These are phyloP conservation scores for Spiraea crenata DNA, from an alignment of 331 rosid genomes.

Conservation along the genomic window DNA sequence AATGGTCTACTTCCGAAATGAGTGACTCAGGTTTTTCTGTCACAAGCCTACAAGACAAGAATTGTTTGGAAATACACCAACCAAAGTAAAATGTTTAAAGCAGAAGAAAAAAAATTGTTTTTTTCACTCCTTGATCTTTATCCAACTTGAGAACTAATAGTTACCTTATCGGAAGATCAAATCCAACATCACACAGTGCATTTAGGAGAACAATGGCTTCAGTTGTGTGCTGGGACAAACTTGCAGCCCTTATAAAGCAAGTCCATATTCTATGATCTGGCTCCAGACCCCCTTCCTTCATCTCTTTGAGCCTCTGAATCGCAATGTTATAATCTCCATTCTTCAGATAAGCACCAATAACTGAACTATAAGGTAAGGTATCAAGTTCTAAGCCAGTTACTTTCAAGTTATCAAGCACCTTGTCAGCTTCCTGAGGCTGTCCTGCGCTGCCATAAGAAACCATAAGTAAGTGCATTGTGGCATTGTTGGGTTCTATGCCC, in stretches of 20 bases:
- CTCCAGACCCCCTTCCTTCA: slow-evolving; percentile 64
- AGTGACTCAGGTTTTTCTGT: slow-evolving; percentile 65
- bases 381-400: slow-evolving; percentile 50
- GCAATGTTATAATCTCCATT: slow-evolving; percentile 60
- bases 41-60: slow-evolving; percentile 60
- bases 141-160: slow-evolving; percentile 11
- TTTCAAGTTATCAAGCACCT: slow-evolving; percentile 73
- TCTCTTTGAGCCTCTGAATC: slow-evolving; percentile 65
- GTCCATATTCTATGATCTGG: slow-evolving; percentile 97
- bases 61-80: slow-evolving; percentile 9
- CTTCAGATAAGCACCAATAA: slow-evolving; percentile 76
- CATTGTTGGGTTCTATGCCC: slow-evolving; percentile 77
- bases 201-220: slow-evolving; percentile 62
- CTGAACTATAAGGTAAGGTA: slow-evolving; percentile 88
- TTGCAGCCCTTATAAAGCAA: slow-evolving; percentile 88
- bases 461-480: slow-evolving; percentile 97
- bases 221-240: slow-evolving; percentile 50
- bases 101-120: neutral
- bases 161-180: slow-evolving; percentile 86
- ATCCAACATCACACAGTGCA: slow-evolving; percentile 59
- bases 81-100: slow-evolving; percentile 13
- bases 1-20: slow-evolving; percentile 58
- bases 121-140: slow-evolving; percentile 9
- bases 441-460: slow-evolving; percentile 90
- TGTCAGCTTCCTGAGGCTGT: slow-evolving; percentile 88